A percentile compares a stretch with the other conserved stretches of the same genome.
phyloP scores from a whole-genome alignment of 768 basidiomycete species.

The Rubroboletus pulcherrimus region DNA sequence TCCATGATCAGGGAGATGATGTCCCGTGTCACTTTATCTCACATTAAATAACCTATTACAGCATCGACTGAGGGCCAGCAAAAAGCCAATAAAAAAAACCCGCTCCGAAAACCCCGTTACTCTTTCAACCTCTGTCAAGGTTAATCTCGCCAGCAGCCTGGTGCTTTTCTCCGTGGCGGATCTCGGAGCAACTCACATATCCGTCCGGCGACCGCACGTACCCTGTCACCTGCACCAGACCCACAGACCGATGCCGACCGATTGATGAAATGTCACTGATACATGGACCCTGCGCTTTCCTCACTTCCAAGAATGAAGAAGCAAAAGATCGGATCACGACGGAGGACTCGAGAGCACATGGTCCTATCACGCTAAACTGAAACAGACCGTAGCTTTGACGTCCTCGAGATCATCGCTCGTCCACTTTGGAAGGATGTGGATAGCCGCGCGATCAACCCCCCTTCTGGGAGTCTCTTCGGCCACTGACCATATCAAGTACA shows the following conservation, averaged over 20 bases:
- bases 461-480: slow-evolving; percentile 2
- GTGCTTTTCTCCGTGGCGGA: slow-evolving; percentile 9
- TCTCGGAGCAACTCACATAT: slow-evolving; percentile 8
- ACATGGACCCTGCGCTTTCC: background rate
- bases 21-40: slow-evolving; percentile 19
- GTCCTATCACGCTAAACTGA: background rate
- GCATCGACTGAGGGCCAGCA: slow-evolving; percentile 10
- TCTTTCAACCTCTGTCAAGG: slow-evolving; percentile 13
- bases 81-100: slow-evolving; percentile 4
- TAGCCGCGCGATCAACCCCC: slow-evolving; percentile 17
- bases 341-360: background rate
- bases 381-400: slow-evolving; percentile 5
- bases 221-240: background rate
- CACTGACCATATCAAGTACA: background rate
- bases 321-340: slow-evolving; percentile 10
- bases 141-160: slow-evolving; percentile 23
- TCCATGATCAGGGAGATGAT: slow-evolving; percentile 10
- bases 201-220: background rate
- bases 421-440: slow-evolving; percentile 23
- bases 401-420: slow-evolving; percentile 13
- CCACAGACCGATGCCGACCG: background rate
- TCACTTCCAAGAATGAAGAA: slow-evolving; percentile 2
- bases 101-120: slow-evolving; percentile 15
- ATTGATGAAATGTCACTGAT: background rate
- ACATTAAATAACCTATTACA: slow-evolving; percentile 19